Evolutionary conservation across 306 rosid genomes (phyloP), one percentile per base, ranked within the genome.

Genomic region (Senna siamea): DNA sequence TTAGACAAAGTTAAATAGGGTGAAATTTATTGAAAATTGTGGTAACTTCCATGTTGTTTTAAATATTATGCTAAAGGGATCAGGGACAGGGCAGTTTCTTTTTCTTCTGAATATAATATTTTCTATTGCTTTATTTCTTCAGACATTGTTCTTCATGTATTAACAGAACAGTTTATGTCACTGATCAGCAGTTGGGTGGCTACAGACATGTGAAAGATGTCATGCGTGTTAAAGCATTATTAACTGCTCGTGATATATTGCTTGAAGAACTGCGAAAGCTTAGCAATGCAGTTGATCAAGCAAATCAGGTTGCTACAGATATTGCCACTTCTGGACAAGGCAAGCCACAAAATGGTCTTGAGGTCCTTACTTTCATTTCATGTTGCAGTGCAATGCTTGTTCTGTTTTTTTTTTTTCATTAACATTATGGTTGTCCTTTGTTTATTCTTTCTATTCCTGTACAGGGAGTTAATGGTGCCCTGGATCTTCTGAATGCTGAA

Each of bases 201-300:
- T 82, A 69, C 56, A 75, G 72, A 66, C 85, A 84, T 62, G 63
- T 41, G 55, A 84, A 85, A 58, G 85, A 75, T 64, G 73, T 73
- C 81, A 46, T 85, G 83, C 88, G 81, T 78, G 66, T 87, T 59
- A 91, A 88, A 75, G 81, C 90, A 72, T 79, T 93, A 78, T 63
- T 89, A 78, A 62, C 89, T 79, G 85, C 96, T 57, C 96, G 91
- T 77, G 92, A 84, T 76, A 74, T 82, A 70, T 77, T 93, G 81
- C 79, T 91, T 75, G 96, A 89, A 83, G 98, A 89, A 80, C 85
- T 91, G 30, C 88, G 55, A 72, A 86, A 78, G 78, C 83, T 93
- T 47, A 82, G 89, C 85, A 79, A 83, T 78, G 96, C 89, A 61
- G 30, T 89, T 70, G 85, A 60, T 82, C 82, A 80, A 76, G 68